These are phyloP conservation scores for Daldinia loculata DNA, from an alignment of 495 filamentous ascomycete species.

Conservation along the genomic window DNA sequence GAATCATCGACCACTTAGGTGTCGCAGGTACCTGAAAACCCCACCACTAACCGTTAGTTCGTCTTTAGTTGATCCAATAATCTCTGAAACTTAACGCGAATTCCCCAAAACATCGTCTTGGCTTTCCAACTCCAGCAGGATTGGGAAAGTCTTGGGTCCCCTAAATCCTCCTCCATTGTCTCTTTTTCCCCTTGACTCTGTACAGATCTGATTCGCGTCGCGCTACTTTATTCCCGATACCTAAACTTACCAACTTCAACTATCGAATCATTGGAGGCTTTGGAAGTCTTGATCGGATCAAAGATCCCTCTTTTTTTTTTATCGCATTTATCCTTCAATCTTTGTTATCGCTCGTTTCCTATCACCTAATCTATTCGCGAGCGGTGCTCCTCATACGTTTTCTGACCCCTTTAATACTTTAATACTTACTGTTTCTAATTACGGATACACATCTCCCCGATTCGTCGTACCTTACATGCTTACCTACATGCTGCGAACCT, in stretches of 20 bases:
- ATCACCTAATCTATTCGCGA: constrained; percentile 18
- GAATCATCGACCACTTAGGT: constrained; percentile 15
- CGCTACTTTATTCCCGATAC: constrained; percentile 2
- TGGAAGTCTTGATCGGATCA: constrained; percentile 1
- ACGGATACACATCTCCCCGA: constrained; percentile 15
- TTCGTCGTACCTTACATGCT: constrained; percentile 12
- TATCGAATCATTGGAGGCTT: background rate
- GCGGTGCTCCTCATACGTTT: constrained; percentile 26
- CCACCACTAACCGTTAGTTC: constrained; percentile 2
- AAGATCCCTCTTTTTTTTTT: constrained; percentile 6
- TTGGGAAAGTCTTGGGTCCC: constrained; percentile 7
- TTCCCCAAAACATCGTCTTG: constrained; percentile 30
- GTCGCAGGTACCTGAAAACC: constrained; percentile 25
- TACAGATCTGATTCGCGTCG: background rate
- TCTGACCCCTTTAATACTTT: constrained; percentile 18
- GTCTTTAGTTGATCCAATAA: constrained; percentile 11
- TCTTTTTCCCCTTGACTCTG: constrained; percentile 3
- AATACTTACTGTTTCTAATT: constrained; percentile 30
- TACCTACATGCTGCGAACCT: constrained; percentile 1
- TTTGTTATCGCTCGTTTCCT: constrained; percentile 1
- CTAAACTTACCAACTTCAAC: constrained; percentile 4
- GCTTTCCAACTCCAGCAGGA: constrained; percentile 16
- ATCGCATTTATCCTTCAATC: constrained; percentile 6
- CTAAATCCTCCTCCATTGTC: constrained; percentile 4
- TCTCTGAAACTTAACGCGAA: constrained; percentile 11